phyloP scores from a whole-genome alignment of 1,284 basidiomycete genomes.

The Ustilago sp. region DNA sequence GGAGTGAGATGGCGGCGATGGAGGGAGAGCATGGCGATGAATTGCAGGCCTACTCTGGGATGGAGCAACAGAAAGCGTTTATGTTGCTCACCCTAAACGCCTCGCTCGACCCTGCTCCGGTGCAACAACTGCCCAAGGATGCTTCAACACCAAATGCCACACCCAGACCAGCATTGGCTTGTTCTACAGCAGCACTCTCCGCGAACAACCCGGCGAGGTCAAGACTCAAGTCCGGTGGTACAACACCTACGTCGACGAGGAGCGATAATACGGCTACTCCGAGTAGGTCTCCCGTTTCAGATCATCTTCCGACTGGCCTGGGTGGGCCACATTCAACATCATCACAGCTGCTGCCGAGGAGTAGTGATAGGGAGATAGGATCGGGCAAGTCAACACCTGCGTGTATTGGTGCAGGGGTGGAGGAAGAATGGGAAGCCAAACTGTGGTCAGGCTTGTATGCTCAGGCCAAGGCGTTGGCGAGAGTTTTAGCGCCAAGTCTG shows the following conservation, averaged over 20 bases:
- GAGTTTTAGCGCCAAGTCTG: conserved; percentile 39
- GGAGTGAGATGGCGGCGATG: conserved; percentile 15
- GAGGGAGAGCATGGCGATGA: conserved; percentile 18
- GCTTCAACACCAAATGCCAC: conserved; percentile 10
- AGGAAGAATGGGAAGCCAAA: conserved; percentile 23
- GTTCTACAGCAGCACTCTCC: conserved; percentile 28
- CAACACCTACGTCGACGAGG: conserved; percentile 27
- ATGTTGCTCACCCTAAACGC: conserved; percentile 52
- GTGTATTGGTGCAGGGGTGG: not conserved
- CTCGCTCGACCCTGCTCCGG: conserved; percentile 2
- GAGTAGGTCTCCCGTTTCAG: conserved; percentile 35
- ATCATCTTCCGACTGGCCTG: conserved; percentile 20
- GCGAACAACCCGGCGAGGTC: conserved; percentile 27
- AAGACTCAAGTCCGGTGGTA: conserved; percentile 35
- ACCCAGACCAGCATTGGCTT: conserved; percentile 13
- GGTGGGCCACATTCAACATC: conserved; percentile 2
- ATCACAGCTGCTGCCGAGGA: not conserved
- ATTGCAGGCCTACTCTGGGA: not conserved
- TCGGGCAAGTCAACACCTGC: not conserved
- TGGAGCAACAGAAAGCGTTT: conserved; percentile 26
- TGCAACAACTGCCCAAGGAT: not conserved
- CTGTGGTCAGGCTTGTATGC: conserved; percentile 39
- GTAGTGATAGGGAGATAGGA: not conserved
- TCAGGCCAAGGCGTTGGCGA: conserved; percentile 43
- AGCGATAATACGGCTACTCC: conserved; percentile 29